These are phyloP conservation scores for Hygrophorus pudorinus DNA, from an alignment of 768 basidiomycete species.

Conservation along the genomic window DNA sequence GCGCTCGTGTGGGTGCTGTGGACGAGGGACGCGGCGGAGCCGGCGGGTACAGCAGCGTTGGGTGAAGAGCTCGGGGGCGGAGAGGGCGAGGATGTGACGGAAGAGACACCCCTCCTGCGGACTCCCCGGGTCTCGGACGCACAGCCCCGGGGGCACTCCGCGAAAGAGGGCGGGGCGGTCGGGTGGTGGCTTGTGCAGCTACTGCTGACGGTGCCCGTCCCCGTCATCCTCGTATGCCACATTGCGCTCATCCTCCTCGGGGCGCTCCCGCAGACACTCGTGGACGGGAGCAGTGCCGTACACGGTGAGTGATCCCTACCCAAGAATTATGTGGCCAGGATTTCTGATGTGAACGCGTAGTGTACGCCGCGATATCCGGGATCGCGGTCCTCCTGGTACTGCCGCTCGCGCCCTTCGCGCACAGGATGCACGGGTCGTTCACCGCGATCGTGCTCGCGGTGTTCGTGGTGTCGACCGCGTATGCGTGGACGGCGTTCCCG, in stretches of 20 bases:
- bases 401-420: constrained; percentile 56
- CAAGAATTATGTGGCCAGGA: neutral
- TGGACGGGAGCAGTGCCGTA: constrained; percentile 46
- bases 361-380: constrained; percentile 37
- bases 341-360: constrained; percentile 20
- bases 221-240: constrained; percentile 44
- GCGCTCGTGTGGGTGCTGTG: constrained; percentile 8
- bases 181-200: constrained; percentile 53
- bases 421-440: constrained; percentile 30
- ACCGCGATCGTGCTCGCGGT: constrained; percentile 24
- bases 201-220: constrained; percentile 41
- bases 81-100: constrained; percentile 31
- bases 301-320: constrained; percentile 27
- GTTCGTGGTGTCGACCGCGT: constrained; percentile 34
- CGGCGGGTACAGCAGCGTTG: constrained; percentile 10
- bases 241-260: constrained; percentile 35
- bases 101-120: constrained; percentile 45
- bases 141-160: neutral
- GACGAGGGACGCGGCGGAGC: constrained; percentile 6
- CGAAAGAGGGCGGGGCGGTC: constrained; percentile 17
- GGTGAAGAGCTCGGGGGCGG: constrained; percentile 8
- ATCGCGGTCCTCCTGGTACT: constrained; percentile 42
- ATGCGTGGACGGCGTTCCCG: constrained; percentile 41
- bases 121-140: constrained; percentile 1
- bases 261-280: constrained; percentile 45